Base-by-base conservation (phyloP, 208 protist genomes). In the Acanthamoeba triangularis region DNA sequence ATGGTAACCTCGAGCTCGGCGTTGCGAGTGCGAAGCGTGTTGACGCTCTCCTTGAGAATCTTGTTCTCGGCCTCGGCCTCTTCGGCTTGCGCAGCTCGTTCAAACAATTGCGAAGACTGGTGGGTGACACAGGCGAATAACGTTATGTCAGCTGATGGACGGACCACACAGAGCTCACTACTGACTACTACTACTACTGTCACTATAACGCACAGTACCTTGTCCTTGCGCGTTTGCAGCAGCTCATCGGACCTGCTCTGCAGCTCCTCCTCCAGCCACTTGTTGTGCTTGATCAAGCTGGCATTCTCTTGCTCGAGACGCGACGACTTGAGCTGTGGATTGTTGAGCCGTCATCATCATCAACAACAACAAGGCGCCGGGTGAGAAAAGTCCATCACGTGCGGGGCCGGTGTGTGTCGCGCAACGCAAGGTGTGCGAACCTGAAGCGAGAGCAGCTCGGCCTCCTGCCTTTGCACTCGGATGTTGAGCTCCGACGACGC, bases 241-340 rank as follows among this genome's bases (percentile, higher is more conserved):
- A 80, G 72, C 23, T 80, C 72, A 47, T 80, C 72, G 6, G 72
- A 80, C 72, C 72, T 11, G 72, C 72, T 80, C 72, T 80, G 72
- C 41, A 80, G 72, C 41, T 80, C 72, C 28, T 80, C 72, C 16
- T 80, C 72, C 8, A 80, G 72, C 72, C 72, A 80, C 33, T 35
- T 80, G 28, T 44, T 80, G 41, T 80, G 72, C 41, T 49, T 80
- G 72, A 80, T 14, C 72, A 80, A 44, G 37, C 30, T 37, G 30
- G 41, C 72, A 47, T 80, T 80, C 72, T 80, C 72, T 25, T 80
- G 72, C 0, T 80, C 72, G 35, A 80, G 41, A 16, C 72, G 72
- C 72, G 72, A 80, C 16, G 41, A 8, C 41, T 80, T 80, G 23
- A 80, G 35, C 72, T 80, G 72, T 13, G 25, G 33, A 25, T 16